phyloP scores from a whole-genome alignment of 768 basidiomycete genomes.

The Termitomyces sp. region DNA sequence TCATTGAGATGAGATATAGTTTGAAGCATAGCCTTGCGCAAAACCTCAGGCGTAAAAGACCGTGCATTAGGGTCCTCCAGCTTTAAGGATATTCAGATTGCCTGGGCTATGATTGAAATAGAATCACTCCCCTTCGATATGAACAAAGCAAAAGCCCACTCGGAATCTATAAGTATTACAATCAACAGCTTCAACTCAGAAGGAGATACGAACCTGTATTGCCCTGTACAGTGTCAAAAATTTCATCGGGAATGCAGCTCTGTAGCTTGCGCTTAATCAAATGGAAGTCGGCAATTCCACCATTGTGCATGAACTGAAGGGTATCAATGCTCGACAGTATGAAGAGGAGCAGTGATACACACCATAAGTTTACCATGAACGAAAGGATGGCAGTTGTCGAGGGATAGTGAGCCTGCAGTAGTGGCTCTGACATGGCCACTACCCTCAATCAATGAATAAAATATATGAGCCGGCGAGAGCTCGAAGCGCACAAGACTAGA shows the following conservation, averaged over 20 bases:
- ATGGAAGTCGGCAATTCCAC: constrained; percentile 82
- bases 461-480: neutral
- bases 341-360: constrained; percentile 11
- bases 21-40: constrained; percentile 84
- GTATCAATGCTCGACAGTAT: neutral
- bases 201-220: constrained; percentile 65
- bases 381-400: constrained; percentile 96
- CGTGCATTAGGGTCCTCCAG: constrained; percentile 75
- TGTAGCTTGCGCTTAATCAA: constrained; percentile 81
- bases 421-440: constrained; percentile 93
- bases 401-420: constrained; percentile 84
- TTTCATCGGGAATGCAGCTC: constrained; percentile 67
- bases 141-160: constrained; percentile 95
- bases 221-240: constrained; percentile 85
- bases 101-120: neutral
- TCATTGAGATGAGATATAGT: constrained; percentile 79
- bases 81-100: constrained; percentile 30
- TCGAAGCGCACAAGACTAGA: constrained; percentile 74
- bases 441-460: neutral
- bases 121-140: constrained; percentile 59
- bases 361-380: constrained; percentile 91
- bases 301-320: constrained; percentile 93
- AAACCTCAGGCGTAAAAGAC: constrained; percentile 61
- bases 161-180: constrained; percentile 58
- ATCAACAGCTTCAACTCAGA: neutral